Evolutionary conservation across 352 stramenopile species (phyloP).

Genomic region (Pythium myriotylum): DNA sequence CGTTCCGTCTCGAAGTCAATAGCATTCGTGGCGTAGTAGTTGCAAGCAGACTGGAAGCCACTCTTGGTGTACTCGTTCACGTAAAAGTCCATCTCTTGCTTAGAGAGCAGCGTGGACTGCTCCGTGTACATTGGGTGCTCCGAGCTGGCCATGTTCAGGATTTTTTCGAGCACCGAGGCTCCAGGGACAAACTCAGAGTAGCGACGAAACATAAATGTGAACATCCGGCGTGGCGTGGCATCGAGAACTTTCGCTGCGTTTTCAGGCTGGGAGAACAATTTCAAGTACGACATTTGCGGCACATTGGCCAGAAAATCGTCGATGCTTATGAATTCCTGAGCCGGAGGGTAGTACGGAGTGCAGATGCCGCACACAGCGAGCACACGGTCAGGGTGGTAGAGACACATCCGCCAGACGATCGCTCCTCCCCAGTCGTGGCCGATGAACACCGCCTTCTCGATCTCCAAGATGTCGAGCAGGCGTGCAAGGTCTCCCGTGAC

Average conservation of each 20-base stretch:
- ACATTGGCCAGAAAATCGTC: conserved; percentile 44
- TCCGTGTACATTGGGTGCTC: conserved; percentile 31
- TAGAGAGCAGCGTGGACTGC: conserved; percentile 46
- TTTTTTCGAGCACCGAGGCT: conserved; percentile 5
- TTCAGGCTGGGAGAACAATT: background rate
- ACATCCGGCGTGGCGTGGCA: conserved; percentile 40
- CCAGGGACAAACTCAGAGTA: conserved; percentile 32
- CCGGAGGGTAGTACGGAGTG: conserved; percentile 62
- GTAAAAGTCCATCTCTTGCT: conserved; percentile 68
- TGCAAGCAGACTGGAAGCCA: conserved; percentile 57
- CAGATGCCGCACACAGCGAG: conserved; percentile 55
- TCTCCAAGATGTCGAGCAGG: conserved; percentile 32
- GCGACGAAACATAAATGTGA: conserved; percentile 56
- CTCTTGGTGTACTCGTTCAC: conserved; percentile 46
- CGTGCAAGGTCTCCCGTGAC: conserved; percentile 42
- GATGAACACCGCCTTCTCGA: conserved; percentile 35
- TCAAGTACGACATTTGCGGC: conserved; percentile 8
- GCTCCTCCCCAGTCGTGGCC: conserved; percentile 75
- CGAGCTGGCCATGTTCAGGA: conserved; percentile 21
- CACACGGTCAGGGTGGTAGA: conserved; percentile 63
- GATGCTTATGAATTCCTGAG: conserved; percentile 37
- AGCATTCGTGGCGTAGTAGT: conserved; percentile 61
- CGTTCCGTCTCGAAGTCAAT: conserved; percentile 59
- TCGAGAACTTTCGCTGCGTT: conserved; percentile 26
- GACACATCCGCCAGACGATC: conserved; percentile 64